Evolutionary conservation across 306 rosid genomes (phyloP).

Genomic region (Albizia julibrissin): DNA sequence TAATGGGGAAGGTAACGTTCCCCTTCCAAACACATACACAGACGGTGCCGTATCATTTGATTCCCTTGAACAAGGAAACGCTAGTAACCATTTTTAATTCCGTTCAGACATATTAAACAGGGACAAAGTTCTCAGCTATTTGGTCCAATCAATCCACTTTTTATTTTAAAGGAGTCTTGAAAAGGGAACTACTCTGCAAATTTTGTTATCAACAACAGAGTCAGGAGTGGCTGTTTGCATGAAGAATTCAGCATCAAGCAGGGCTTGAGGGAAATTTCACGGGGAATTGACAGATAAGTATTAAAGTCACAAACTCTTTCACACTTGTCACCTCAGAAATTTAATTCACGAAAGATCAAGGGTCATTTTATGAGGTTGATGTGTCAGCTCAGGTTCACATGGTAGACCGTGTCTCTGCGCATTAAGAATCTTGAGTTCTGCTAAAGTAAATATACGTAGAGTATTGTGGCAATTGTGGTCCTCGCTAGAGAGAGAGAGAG

Average conservation of each 20-base stretch:
- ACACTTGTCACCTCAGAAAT: background rate
- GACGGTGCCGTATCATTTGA: conserved; percentile 31
- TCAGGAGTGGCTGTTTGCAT: background rate
- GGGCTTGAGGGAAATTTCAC: conserved; percentile 16
- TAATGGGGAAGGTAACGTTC: conserved; percentile 23
- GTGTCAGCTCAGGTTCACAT: conserved; percentile 28
- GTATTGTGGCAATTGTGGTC: background rate
- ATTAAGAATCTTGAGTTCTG: background rate
- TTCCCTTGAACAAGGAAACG: conserved; percentile 22
- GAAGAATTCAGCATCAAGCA: conserved; percentile 3
- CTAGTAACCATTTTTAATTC: conserved; percentile 15
- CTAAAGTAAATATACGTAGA: background rate
- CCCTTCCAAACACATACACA: conserved; percentile 29
- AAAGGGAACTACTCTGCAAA: conserved; percentile 7
- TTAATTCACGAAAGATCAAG: background rate
- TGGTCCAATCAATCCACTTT: background rate
- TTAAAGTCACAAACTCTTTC: background rate
- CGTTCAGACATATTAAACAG: conserved; percentile 14
- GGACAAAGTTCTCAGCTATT: background rate
- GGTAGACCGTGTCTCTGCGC: conserved; percentile 4
- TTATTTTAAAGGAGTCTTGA: background rate
- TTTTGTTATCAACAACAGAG: background rate
- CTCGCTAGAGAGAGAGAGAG: background rate
- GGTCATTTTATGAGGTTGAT: conserved; percentile 20
- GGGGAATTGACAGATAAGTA: conserved; percentile 10